These are phyloP conservation scores for Malus hybrid DNA, from an alignment of 331 rosid species.

Conservation along the genomic window DNA sequence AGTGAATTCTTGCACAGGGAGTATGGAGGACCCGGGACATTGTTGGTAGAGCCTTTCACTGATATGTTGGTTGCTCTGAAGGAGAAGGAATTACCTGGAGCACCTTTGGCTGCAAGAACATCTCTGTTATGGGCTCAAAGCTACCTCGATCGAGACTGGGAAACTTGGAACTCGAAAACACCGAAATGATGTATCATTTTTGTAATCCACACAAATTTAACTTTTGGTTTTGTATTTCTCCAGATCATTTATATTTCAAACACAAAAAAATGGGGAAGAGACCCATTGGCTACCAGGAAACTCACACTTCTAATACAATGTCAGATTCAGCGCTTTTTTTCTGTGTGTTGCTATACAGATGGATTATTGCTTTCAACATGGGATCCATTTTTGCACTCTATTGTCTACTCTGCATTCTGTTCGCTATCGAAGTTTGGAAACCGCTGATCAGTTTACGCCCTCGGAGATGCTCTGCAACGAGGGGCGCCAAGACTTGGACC, in stretches of 20 bases:
- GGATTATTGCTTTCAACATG: constrained; percentile 23
- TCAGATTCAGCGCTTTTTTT: constrained; percentile 21
- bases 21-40: constrained; percentile 77
- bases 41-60: constrained; percentile 77
- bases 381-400: constrained; percentile 20
- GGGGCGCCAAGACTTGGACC: constrained; percentile 86
- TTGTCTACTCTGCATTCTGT: constrained; percentile 15
- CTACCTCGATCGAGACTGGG: constrained; percentile 58
- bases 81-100: constrained; percentile 62
- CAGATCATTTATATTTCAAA: background rate
- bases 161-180: constrained; percentile 45
- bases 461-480: constrained; percentile 90
- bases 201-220: background rate
- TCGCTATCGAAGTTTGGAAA: background rate
- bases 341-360: constrained; percentile 39
- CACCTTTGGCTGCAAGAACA: constrained; percentile 60
- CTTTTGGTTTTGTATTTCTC: background rate
- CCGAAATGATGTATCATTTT: background rate
- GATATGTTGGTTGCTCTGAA: constrained; percentile 64
- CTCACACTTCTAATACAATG: constrained; percentile 9
- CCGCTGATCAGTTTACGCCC: constrained; percentile 34
- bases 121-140: constrained; percentile 69
- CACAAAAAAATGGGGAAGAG: background rate
- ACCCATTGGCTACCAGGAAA: background rate
- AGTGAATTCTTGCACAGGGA: constrained; percentile 49